phyloP scores from a whole-genome alignment of 2,329 filamentous ascomycete species.

The Verticillium nonalfalfae region DNA sequence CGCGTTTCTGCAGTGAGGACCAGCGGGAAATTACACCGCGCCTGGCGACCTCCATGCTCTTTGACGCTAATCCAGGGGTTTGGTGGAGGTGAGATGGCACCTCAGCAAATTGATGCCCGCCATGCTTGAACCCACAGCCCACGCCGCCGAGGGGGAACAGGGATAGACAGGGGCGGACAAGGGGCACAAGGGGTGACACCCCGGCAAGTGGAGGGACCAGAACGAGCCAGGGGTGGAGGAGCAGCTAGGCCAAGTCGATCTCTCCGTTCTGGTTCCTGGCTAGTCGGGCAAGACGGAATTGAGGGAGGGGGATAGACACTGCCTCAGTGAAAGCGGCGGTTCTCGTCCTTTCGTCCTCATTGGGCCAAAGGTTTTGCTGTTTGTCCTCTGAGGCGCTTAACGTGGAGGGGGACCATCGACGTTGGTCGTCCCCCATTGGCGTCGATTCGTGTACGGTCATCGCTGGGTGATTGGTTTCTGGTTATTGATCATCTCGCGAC shows the following conservation, averaged over 20 bases:
- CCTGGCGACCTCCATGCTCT: conserved; percentile 5
- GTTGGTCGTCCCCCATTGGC: background rate
- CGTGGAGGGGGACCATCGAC: background rate
- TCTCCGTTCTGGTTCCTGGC: background rate
- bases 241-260: background rate
- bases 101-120: conserved; percentile 1
- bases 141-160: background rate
- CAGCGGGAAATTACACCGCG: conserved; percentile 11
- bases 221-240: background rate
- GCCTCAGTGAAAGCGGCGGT: background rate
- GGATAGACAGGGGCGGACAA: background rate
- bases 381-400: background rate
- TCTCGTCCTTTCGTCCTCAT: background rate
- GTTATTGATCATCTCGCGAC: background rate
- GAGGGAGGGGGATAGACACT: background rate
- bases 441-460: background rate
- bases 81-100: conserved; percentile 10
- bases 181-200: background rate
- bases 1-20: background rate
- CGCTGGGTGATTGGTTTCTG: background rate
- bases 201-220: background rate
- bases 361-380: background rate
- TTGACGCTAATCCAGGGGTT: conserved; percentile 13
- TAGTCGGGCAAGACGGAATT: background rate
- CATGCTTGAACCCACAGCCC: background rate